Evolutionary conservation across 768 basidiomycete genomes (phyloP).

Genomic region (Cubamyces sp.): DNA sequence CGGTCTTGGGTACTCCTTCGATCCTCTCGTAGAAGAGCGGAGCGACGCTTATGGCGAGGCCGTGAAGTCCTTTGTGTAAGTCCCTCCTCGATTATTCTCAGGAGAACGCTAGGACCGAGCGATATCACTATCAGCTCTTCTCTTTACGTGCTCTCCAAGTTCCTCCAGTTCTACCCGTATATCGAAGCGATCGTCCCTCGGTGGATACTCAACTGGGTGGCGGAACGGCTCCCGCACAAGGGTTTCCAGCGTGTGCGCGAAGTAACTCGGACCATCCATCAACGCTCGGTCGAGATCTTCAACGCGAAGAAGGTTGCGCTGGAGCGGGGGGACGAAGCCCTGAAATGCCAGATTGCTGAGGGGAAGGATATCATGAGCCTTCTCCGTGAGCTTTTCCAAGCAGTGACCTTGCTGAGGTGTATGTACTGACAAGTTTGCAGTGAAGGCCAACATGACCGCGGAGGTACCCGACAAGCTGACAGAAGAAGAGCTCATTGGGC

Average conservation of each 20-base stretch:
- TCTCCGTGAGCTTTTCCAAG: slow-evolving; percentile 17
- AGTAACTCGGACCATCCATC: slow-evolving; percentile 24
- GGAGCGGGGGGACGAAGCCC: slow-evolving; percentile 25
- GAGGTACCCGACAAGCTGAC: no score
- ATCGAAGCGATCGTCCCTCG: slow-evolving; percentile 11
- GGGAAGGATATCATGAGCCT: slow-evolving; percentile 37
- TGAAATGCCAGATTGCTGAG: slow-evolving; percentile 25
- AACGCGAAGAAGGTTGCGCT: slow-evolving; percentile 27
- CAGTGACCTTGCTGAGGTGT: no score
- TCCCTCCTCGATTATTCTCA: no score
- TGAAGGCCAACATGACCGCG: no score
- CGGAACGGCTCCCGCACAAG: slow-evolving; percentile 12
- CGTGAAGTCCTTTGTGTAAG: slow-evolving; percentile 35
- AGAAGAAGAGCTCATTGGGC: no score
- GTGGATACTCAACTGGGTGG: slow-evolving; percentile 1
- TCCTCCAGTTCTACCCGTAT: slow-evolving; percentile 14
- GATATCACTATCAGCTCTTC: background rate
- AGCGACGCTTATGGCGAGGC: slow-evolving; percentile 11
- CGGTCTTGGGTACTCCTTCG: slow-evolving; percentile 46
- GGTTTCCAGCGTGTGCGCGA: slow-evolving; percentile 16
- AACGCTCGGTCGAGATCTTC: slow-evolving; percentile 24
- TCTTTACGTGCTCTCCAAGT: background rate
- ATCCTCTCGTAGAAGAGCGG: slow-evolving; percentile 38
- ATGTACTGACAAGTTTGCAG: no score
- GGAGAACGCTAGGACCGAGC: no score